phyloP scores from a whole-genome alignment of 345 rosid species.

The Aegle marmelos region DNA sequence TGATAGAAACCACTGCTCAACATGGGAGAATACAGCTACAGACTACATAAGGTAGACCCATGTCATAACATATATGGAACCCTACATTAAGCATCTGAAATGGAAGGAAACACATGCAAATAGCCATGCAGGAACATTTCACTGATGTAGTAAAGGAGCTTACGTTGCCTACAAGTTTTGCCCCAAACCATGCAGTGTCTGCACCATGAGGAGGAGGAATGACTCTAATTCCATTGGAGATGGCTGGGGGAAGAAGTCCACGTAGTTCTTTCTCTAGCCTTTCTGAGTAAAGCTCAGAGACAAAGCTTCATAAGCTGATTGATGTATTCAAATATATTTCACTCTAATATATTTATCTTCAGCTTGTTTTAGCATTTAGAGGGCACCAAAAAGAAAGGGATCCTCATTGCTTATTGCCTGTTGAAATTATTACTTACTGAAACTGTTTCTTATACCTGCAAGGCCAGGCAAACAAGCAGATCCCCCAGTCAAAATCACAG shows the following conservation, averaged over 20 bases:
- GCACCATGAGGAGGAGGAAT: slow-evolving; percentile 66
- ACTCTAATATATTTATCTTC: background rate
- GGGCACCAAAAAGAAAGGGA: background rate
- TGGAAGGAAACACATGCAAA: background rate
- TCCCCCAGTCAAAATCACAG: slow-evolving; percentile 80
- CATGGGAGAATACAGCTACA: background rate
- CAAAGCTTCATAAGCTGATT: background rate
- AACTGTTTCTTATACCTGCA: slow-evolving; percentile 41
- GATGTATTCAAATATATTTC: background rate
- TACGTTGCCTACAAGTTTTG: slow-evolving; percentile 81
- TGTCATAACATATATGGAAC: background rate
- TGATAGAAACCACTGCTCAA: background rate
- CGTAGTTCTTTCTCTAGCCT: slow-evolving; percentile 81
- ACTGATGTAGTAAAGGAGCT: slow-evolving; percentile 21
- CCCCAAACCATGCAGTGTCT: slow-evolving; percentile 92
- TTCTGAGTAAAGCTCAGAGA: slow-evolving; percentile 39
- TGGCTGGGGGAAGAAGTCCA: slow-evolving; percentile 49
- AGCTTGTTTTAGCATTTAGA: background rate
- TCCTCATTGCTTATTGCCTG: background rate
- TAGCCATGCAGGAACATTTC: too few species aligned
- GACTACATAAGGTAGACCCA: background rate
- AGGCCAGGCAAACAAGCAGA: slow-evolving; percentile 84
- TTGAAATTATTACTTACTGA: background rate
- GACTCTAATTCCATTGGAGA: slow-evolving; percentile 59
- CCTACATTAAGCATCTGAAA: background rate